phyloP scores from a whole-genome alignment of 345 rosid species.

The Populus simonii region DNA sequence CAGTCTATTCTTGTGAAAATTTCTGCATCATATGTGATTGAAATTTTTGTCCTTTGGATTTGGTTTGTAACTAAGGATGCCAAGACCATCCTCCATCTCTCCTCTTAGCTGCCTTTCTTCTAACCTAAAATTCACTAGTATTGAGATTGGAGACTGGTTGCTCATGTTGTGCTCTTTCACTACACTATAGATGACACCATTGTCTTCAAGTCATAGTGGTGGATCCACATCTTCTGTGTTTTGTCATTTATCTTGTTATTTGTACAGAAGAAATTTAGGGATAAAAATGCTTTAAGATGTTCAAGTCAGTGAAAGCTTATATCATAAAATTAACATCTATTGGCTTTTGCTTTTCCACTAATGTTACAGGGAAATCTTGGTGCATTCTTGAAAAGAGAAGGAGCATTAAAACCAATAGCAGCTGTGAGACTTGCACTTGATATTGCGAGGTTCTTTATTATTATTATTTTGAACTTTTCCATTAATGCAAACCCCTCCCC shows the following conservation, averaged over 20 bases:
- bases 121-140: not conserved
- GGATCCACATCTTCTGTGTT: not conserved
- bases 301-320: not conserved
- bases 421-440: conserved; percentile 87
- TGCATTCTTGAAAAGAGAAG: conserved; percentile 53
- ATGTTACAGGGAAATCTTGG: conserved; percentile 73
- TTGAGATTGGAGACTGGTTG: not conserved
- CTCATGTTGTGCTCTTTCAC: not conserved
- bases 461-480: not conserved
- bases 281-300: not conserved
- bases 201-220: not conserved
- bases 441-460: conserved; percentile 72
- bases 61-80: not conserved
- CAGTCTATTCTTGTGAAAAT: not conserved
- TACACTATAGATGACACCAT: not conserved
- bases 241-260: not conserved
- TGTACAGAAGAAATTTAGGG: too few species aligned
- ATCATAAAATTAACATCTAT: not conserved
- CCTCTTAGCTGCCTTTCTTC: not conserved
- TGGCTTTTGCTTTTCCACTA: not conserved
- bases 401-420: conserved; percentile 49
- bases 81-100: not conserved
- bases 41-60: not conserved
- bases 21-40: not conserved
- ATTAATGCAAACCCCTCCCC: not conserved